Percentiles rank a stretch among this genome's conserved stretches.
phyloP scores from a whole-genome alignment of 345 rosid species.

The Salix viminalis region DNA sequence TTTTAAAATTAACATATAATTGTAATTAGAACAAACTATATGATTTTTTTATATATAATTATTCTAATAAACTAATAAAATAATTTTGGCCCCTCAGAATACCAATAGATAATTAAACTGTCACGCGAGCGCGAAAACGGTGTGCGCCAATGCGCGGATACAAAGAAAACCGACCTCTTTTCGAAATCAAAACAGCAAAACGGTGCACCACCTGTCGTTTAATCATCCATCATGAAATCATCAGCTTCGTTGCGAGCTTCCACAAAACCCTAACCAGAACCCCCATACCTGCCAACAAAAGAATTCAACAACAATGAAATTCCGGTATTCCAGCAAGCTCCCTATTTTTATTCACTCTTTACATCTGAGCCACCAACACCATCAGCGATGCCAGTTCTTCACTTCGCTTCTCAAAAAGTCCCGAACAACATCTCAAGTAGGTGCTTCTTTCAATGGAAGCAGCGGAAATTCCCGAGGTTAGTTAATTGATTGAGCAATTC shows the following conservation, averaged over 20 bases:
- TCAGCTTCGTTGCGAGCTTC: background rate
- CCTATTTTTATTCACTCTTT: slow-evolving; percentile 27
- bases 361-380: slow-evolving; percentile 23
- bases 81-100: too few species aligned
- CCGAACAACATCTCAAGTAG: slow-evolving; percentile 35
- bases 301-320: slow-evolving; percentile 8
- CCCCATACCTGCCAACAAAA: background rate
- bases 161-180: too few species aligned
- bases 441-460: slow-evolving; percentile 43
- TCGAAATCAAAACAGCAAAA: too few species aligned
- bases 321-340: slow-evolving; percentile 24
- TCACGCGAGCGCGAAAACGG: background rate
- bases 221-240: background rate
- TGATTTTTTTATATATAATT: too few species aligned
- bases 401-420: slow-evolving; percentile 45
- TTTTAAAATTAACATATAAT: too few species aligned
- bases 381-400: slow-evolving; percentile 37
- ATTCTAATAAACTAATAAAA: too few species aligned
- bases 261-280: background rate
- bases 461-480: slow-evolving; percentile 51
- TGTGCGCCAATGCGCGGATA: background rate
- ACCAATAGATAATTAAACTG: too few species aligned
- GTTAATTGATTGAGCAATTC: background rate
- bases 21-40: too few species aligned
- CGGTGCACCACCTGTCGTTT: too few species aligned